Percentiles rank a stretch among this genome's conserved stretches.
Conservation (phyloP, 768 basidiomycete species). For the Russula abietina region DNA sequence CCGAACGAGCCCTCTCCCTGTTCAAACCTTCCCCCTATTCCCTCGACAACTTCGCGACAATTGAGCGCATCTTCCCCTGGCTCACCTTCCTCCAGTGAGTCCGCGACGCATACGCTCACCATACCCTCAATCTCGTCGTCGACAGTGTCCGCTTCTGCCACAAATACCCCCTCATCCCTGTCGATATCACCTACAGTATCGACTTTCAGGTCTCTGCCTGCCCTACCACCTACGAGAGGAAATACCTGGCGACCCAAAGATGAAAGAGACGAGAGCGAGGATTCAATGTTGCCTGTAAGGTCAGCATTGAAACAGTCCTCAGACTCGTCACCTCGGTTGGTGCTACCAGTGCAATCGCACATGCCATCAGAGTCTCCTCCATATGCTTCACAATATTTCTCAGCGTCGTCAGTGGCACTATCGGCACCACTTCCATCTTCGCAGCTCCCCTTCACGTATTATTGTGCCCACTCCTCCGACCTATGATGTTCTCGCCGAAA, state of each 20-base stretch:
- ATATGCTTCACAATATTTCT: constrained; percentile 20
- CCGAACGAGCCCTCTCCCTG: constrained; percentile 11
- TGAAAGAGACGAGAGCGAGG: constrained; percentile 13
- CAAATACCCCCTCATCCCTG: not conserved
- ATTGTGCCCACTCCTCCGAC: constrained; percentile 13
- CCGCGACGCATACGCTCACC: constrained; percentile 16
- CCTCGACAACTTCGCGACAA: constrained; percentile 12
- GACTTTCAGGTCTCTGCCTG: not conserved
- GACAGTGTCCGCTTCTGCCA: not conserved
- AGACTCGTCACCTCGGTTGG: constrained; percentile 9
- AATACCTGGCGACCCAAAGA: constrained; percentile 9
- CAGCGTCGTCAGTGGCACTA: constrained; percentile 7
- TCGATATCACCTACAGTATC: constrained; percentile 1
- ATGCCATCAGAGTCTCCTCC: constrained; percentile 10
- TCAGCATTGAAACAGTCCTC: constrained; percentile 16
- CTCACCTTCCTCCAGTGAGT: constrained; percentile 21
- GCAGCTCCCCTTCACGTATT: constrained; percentile 9
- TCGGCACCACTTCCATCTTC: not conserved
- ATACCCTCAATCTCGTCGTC: constrained; percentile 2
- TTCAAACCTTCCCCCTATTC: constrained; percentile 6
- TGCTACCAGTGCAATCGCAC: constrained; percentile 15
- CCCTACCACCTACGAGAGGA: not conserved
- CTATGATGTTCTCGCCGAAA: constrained; percentile 17
- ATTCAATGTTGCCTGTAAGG: constrained; percentile 11
- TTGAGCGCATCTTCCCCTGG: not conserved